These are phyloP conservation scores for Penicillium soppii DNA, from an alignment of 495 filamentous ascomycete genomes.

Conservation along the genomic window DNA sequence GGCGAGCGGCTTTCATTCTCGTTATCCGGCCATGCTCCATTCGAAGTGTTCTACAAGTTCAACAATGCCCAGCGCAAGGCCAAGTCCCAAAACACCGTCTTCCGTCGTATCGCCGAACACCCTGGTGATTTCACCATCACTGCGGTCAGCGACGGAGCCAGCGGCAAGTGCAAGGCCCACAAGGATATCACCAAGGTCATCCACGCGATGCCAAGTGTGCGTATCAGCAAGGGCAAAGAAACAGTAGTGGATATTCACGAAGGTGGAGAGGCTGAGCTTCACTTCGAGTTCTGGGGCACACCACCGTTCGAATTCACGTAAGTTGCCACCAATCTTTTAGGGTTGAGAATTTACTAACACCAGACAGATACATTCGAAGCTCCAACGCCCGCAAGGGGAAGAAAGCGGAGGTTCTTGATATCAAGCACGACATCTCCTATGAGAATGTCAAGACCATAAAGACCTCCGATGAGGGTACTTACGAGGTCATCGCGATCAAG, in stretches of 20 bases:
- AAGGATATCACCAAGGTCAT: constrained; percentile 76
- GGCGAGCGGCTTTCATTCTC: constrained; percentile 90
- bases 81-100: constrained; percentile 69
- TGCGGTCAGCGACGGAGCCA: constrained; percentile 76
- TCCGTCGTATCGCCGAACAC: constrained; percentile 86
- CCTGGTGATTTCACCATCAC: constrained; percentile 88
- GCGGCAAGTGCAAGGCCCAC: constrained; percentile 70
- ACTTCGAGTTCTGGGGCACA: constrained; percentile 91
- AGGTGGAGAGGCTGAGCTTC: constrained; percentile 86
- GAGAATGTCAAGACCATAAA: constrained; percentile 76
- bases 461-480: constrained; percentile 90
- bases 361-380: constrained; percentile 73
- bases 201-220: constrained; percentile 87
- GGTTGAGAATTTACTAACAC: constrained; percentile 6
- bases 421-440: constrained; percentile 78
- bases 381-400: constrained; percentile 76
- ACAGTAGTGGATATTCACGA: constrained; percentile 91
- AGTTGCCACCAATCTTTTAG: constrained; percentile 22
- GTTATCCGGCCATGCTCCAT: constrained; percentile 82
- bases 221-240: constrained; percentile 75
- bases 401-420: constrained; percentile 79
- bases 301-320: constrained; percentile 96
- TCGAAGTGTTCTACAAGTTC: constrained; percentile 91
- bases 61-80: constrained; percentile 75
- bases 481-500: constrained; percentile 94